phyloP scores from a whole-genome alignment of 2,329 filamentous ascomycete species.

The Tympanopsis confertula region DNA sequence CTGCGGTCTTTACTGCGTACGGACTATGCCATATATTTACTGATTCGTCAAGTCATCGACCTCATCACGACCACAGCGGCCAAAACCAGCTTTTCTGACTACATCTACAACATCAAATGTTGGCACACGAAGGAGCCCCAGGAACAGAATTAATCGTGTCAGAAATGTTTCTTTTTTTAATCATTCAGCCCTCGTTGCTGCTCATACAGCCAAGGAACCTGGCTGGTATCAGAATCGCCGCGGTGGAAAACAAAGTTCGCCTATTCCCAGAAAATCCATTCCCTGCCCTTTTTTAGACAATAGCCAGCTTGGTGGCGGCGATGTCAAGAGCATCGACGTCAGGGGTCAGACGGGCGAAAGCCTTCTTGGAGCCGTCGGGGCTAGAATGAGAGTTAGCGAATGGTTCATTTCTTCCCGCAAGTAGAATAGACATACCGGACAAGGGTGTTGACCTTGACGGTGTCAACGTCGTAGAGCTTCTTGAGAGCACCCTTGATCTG shows the following conservation, averaged over 20 bases:
- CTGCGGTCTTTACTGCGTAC: too few species aligned
- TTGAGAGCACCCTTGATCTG: slow-evolving; percentile 97
- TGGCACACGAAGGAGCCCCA: too few species aligned
- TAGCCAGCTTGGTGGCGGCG: slow-evolving; percentile 94
- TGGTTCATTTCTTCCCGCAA: neutral
- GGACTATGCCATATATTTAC: too few species aligned
- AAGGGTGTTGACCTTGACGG: slow-evolving; percentile 98
- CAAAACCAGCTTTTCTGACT: too few species aligned
- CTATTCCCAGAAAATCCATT: slow-evolving; percentile 33
- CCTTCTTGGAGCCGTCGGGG: slow-evolving; percentile 97
- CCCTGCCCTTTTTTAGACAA: slow-evolving; percentile 77
- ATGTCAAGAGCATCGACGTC: slow-evolving; percentile 99
- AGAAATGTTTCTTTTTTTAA: slow-evolving; percentile 8
- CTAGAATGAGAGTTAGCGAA: slow-evolving; percentile 27
- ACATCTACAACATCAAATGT: too few species aligned
- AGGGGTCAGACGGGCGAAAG: slow-evolving; percentile 84
- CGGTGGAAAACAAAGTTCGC: slow-evolving; percentile 22
- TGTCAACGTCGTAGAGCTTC: slow-evolving; percentile 98
- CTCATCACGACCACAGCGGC: too few species aligned
- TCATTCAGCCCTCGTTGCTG: slow-evolving; percentile 22
- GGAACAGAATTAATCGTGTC: too few species aligned
- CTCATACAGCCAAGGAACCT: slow-evolving; percentile 2
- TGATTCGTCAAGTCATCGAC: too few species aligned
- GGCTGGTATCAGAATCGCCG: neutral
- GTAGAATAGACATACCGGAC: slow-evolving; percentile 55